Base-by-base conservation (phyloP, 1,284 basidiomycete genomes). In the Exobasidium cylindrosporum region DNA sequence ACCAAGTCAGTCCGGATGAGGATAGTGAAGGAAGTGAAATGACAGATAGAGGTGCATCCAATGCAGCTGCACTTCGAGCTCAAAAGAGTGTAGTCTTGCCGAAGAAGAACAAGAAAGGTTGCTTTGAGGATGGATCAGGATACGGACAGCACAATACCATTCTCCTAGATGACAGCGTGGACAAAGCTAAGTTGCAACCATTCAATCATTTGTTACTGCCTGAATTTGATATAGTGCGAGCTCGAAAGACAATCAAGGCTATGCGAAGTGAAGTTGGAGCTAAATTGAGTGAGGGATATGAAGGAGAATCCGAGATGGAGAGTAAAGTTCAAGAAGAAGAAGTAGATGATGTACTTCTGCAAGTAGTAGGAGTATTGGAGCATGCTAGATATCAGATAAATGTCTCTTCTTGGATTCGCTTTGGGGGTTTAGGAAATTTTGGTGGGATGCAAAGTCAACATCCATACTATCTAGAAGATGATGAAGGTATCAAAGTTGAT, bases 161-260 rank as follows among this genome's bases (percentile, higher is more conserved):
- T 21, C 84, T 93, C 17, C 83, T 93, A 14, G 91, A 93, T 73
- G 91, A 93, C 76, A 90, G 89, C 1, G 84, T 85, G 5, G 82
- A 83, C 47, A 93, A 93, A 77, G 90, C 89, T 0, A 83, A 82
- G 21, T 81, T 89, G 30, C 91, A 93, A 73, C 91, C 90, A 0
- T 88, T 55, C 50, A 79, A 77, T 52, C 74, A 77, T 30, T 40
- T 79, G 26, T 30, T 70, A 26, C 67, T 79, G 4, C 70, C 70
- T 1, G 76, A 76, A 31, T 79, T 73, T 53, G 73, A 61, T 43
- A 30, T 23, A 11, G 23, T 4, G n/a, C 26, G 35, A 5, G 60
- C 61, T 11, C 21, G 31, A 29, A 46, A 35, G 23, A 29, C 32
- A 13, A 40, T 40, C 35, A 10, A 40, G 7, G 35, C 35, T 7